Evolutionary conservation across 441 rosid genomes (phyloP).

Genomic region (Erysimum pusillum): DNA sequence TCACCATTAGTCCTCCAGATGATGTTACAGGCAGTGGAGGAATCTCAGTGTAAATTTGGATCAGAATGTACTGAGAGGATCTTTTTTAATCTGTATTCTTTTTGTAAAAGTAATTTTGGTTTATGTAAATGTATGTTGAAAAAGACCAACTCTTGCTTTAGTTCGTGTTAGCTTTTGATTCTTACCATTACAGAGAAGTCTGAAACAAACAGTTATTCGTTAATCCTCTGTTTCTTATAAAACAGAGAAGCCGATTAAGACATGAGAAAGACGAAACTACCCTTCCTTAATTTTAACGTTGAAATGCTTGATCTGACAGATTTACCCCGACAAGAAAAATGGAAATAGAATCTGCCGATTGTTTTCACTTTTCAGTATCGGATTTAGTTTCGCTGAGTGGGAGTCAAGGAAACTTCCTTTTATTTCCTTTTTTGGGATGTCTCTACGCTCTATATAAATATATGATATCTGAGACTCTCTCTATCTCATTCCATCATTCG

Average conservation of each 20-base stretch:
- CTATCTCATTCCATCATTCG: neutral
- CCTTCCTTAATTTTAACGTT: neutral
- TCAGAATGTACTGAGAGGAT: slow-evolving; percentile 14
- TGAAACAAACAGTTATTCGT: neutral
- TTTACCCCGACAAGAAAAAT: slow-evolving; percentile 13
- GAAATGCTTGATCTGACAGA: neutral
- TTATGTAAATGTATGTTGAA: slow-evolving; percentile 40
- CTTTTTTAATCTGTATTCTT: slow-evolving; percentile 20
- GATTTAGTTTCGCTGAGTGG: neutral
- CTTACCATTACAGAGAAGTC: neutral
- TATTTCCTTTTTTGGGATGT: neutral
- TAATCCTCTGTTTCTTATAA: slow-evolving; percentile 15
- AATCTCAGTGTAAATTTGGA: slow-evolving; percentile 39
- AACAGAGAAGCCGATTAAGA: slow-evolving; percentile 3
- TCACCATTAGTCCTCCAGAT: slow-evolving; percentile 73
- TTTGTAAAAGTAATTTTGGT: slow-evolving; percentile 38
- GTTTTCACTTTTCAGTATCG: too few species aligned
- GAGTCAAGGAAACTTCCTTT: neutral
- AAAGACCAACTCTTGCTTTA: slow-evolving; percentile 17
- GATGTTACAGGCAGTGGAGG: slow-evolving; percentile 37
- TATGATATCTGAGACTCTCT: neutral
- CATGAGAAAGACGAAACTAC: neutral
- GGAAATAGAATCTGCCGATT: slow-evolving; percentile 8
- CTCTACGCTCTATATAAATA: neutral
- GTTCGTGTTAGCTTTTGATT: slow-evolving; percentile 15